These are phyloP conservation scores for Sarocladium kiliense DNA, from an alignment of 2,329 filamentous ascomycete genomes.

Conservation along the genomic window DNA sequence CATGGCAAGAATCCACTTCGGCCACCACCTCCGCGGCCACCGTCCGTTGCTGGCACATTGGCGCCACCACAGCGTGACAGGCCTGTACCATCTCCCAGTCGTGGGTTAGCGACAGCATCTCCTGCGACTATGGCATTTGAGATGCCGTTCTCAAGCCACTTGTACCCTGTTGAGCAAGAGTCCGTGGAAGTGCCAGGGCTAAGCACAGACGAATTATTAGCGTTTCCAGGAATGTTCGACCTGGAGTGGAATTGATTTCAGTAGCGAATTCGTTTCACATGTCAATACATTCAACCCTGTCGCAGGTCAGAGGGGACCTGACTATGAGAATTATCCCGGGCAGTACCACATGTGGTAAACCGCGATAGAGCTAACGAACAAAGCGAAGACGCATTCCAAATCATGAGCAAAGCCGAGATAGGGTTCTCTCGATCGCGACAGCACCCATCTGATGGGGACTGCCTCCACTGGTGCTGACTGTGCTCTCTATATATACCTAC, in stretches of 20 bases:
- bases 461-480: too few relatives aligned
- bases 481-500: too few relatives aligned
- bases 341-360: too few relatives aligned
- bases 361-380: too few relatives aligned
- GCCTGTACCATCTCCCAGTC: not conserved
- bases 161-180: not conserved
- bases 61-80: not conserved
- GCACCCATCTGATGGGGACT: too few relatives aligned
- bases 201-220: conserved; percentile 11
- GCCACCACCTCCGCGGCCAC: not conserved
- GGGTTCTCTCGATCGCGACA: too few relatives aligned
- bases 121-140: conserved; percentile 9
- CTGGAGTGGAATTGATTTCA: conserved; percentile 1
- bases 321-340: too few relatives aligned
- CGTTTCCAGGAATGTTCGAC: conserved; percentile 13
- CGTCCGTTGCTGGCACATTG: not conserved
- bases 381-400: too few relatives aligned
- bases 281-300: too few relatives aligned
- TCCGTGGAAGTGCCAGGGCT: not conserved
- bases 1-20: conserved; percentile 4
- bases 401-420: too few relatives aligned
- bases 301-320: too few relatives aligned
- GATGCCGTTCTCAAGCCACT: conserved; percentile 10
- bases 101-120: not conserved
- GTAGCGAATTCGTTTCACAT: too few relatives aligned